Evolutionary conservation across 1,284 basidiomycete genomes (phyloP).

Genomic region (Phellopilus nigrolimitatus): DNA sequence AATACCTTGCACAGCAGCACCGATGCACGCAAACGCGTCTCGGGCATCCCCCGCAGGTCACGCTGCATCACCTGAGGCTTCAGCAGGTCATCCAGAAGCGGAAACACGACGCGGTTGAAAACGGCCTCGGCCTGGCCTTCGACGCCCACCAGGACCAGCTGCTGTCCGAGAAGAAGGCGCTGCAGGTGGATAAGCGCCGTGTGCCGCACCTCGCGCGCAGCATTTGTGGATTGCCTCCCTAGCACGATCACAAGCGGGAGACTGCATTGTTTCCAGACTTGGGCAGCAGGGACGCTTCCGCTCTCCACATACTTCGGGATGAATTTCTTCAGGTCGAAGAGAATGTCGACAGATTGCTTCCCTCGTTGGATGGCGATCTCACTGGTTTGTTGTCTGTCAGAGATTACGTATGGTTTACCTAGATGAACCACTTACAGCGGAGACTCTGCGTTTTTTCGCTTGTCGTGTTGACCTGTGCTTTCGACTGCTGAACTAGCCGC

Average conservation of each 20-base stretch:
- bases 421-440: conserved; percentile 11
- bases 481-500: conserved; percentile 62
- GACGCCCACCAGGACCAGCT: conserved; percentile 52
- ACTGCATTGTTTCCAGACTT: conserved; percentile 81
- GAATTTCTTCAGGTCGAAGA: conserved; percentile 68
- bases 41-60: conserved; percentile 84
- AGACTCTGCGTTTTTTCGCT: conserved; percentile 45
- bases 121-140: conserved; percentile 72
- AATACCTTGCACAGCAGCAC: conserved; percentile 92
- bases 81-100: conserved; percentile 87
- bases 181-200: conserved; percentile 83
- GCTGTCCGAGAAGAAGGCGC: conserved; percentile 79
- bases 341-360: conserved; percentile 74
- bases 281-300: conserved; percentile 33
- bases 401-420: neutral
- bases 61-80: conserved; percentile 78
- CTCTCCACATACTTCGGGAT: conserved; percentile 53
- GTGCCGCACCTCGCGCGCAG: conserved; percentile 82
- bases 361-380: conserved; percentile 79
- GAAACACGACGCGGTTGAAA: conserved; percentile 90
- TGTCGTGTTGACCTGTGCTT: conserved; percentile 47
- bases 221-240: conserved; percentile 82
- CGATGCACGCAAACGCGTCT: conserved; percentile 84
- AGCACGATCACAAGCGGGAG: conserved; percentile 78
- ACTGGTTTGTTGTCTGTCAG: conserved; percentile 33